Evolutionary conservation across 1,284 basidiomycete genomes (phyloP).

Genomic region (Butyriboletus pseudospeciosus): DNA sequence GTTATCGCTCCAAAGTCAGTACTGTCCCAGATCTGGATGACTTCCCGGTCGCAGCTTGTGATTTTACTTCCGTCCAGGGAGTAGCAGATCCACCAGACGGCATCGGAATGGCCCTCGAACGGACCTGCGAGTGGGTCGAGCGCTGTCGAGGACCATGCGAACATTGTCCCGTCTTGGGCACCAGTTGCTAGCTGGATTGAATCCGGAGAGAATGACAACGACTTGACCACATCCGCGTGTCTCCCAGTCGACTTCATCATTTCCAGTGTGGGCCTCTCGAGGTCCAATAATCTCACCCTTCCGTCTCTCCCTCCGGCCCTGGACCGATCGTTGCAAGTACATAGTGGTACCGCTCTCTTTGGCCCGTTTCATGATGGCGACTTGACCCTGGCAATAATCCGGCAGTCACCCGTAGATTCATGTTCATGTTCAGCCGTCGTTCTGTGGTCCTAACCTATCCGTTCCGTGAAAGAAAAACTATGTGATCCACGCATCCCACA

Average conservation of each 20-base stretch:
- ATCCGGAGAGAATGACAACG: slow-evolving; percentile 22
- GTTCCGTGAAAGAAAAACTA: background rate
- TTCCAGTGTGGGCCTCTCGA: background rate
- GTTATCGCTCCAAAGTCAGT: background rate
- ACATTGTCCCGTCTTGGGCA: slow-evolving; percentile 14
- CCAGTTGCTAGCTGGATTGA: slow-evolving; percentile 18
- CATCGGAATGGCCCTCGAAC: slow-evolving; percentile 11
- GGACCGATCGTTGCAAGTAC: background rate
- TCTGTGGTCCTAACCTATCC: background rate
- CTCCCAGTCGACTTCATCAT: background rate
- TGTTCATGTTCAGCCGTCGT: background rate
- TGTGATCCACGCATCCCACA: background rate
- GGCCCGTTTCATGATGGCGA: background rate
- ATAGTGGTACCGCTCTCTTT: background rate
- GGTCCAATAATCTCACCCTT: slow-evolving; percentile 10
- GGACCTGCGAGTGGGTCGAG: slow-evolving; percentile 10
- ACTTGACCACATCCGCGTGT: slow-evolving; percentile 10
- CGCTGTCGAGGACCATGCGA: slow-evolving; percentile 20
- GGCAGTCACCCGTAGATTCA: background rate
- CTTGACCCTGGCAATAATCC: background rate
- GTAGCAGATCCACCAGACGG: slow-evolving; percentile 20
- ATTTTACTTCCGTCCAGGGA: slow-evolving; percentile 19
- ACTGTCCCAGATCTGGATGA: slow-evolving; percentile 19
- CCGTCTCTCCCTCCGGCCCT: slow-evolving; percentile 9
- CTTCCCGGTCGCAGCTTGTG: slow-evolving; percentile 22